A percentile compares a stretch with the other conserved stretches of the same genome.
phyloP scores from a whole-genome alignment of 148 eudicot species.

The Simmondsia chinensis region DNA sequence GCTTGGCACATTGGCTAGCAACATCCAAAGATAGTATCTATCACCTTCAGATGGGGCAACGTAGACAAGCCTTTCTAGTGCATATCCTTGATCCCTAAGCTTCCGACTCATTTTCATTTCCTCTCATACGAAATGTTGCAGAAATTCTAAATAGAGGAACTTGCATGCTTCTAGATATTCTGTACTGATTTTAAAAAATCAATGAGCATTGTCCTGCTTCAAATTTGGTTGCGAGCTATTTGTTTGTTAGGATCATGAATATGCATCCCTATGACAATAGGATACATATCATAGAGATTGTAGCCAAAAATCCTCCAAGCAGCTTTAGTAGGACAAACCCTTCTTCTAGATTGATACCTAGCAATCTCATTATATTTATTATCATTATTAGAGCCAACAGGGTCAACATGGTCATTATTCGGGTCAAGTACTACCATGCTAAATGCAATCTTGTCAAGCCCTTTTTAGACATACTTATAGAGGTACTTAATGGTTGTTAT shows the following conservation, averaged over 20 bases:
- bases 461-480: too few species aligned
- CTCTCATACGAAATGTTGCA: not conserved
- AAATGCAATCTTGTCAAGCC: too few species aligned
- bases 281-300: conserved; percentile 5
- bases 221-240: not conserved
- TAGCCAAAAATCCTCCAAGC: conserved; percentile 7
- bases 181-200: not conserved
- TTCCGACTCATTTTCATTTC: not conserved
- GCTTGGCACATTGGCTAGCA: not conserved
- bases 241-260: not conserved
- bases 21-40: not conserved
- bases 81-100: not conserved
- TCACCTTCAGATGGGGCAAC: not conserved
- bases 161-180: too few species aligned
- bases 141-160: not conserved
- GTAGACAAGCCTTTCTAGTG: not conserved
- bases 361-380: conserved; percentile 5
- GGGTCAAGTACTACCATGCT: not conserved
- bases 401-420: too few species aligned
- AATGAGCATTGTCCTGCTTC: not conserved
- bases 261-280: not conserved
- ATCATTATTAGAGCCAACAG: too few species aligned
- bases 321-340: conserved; percentile 10
- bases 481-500: conserved; percentile 10
- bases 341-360: conserved; percentile 1